Evolutionary conservation across 352 stramenopile genomes (phyloP).

Genomic region (Thalassiosira livingstoniorum): DNA sequence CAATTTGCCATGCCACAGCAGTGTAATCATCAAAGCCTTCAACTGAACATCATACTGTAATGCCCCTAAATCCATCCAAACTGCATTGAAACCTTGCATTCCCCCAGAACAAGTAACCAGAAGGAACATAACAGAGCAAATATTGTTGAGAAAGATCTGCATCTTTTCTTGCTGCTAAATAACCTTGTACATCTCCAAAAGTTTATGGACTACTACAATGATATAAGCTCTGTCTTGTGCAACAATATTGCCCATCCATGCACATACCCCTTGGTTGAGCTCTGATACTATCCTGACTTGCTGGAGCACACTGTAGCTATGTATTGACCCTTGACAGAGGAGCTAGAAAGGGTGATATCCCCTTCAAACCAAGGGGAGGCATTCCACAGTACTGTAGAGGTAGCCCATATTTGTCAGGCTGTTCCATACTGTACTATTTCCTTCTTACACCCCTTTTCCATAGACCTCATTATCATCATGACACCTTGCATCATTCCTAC

Average conservation of each 20-base stretch:
- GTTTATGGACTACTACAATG: not conserved
- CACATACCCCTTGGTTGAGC: conserved; percentile 4
- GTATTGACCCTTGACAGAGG: conserved; percentile 1
- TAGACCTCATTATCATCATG: conserved; percentile 11
- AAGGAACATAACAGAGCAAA: conserved; percentile 12
- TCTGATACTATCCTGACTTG: conserved; percentile 26
- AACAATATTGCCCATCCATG: conserved; percentile 17
- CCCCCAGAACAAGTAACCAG: conserved; percentile 8
- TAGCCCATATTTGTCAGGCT: conserved; percentile 8
- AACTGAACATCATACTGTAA: conserved; percentile 19
- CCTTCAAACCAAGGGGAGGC: conserved; percentile 2
- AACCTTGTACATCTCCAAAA: not conserved
- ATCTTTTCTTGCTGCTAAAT: too few relatives aligned
- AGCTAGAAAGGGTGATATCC: conserved; percentile 33
- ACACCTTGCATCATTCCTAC: conserved; percentile 9
- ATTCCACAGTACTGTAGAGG: conserved; percentile 31
- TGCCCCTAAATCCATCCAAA: conserved; percentile 24
- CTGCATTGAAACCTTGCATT: conserved; percentile 7
- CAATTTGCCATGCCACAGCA: not conserved
- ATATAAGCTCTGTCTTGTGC: conserved; percentile 7
- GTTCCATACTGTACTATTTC: conserved; percentile 15
- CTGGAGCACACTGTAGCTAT: conserved; percentile 25
- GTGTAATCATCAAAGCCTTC: conserved; percentile 15
- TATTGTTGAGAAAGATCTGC: too few relatives aligned
- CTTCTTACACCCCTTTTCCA: conserved; percentile 15